Percentiles rank a stretch among this genome's conserved stretches.
phyloP scores from a whole-genome alignment of 352 stramenopile genomes.

The Phytophthora cryptogea region DNA sequence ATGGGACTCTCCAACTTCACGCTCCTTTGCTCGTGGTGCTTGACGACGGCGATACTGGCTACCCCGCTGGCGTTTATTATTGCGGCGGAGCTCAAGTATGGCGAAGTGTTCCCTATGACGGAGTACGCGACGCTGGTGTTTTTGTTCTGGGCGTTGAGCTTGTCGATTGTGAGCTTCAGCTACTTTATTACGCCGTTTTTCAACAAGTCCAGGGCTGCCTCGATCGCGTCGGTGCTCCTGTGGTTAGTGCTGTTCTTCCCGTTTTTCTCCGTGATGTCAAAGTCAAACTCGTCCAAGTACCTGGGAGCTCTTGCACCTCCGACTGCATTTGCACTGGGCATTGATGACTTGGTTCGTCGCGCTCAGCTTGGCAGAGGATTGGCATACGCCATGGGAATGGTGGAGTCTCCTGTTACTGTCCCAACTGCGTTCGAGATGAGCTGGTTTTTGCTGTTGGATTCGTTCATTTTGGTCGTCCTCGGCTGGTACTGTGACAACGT shows the following conservation, averaged over 20 bases:
- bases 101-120: constrained; percentile 63
- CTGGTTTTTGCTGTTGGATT: constrained; percentile 79
- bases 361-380: constrained; percentile 64
- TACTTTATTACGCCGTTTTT: constrained; percentile 77
- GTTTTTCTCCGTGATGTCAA: constrained; percentile 73
- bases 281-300: constrained; percentile 56
- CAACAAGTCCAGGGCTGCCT: constrained; percentile 66
- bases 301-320: constrained; percentile 58
- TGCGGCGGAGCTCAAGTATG: constrained; percentile 64
- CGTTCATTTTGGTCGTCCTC: constrained; percentile 79
- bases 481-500: constrained; percentile 95
- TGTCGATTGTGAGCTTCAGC: constrained; percentile 68
- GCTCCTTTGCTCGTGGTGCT: constrained; percentile 64
- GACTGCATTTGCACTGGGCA: constrained; percentile 71
- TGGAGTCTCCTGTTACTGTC: constrained; percentile 44
- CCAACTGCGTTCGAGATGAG: constrained; percentile 58
- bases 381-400: constrained; percentile 54
- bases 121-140: constrained; percentile 66
- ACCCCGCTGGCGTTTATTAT: constrained; percentile 53
- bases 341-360: constrained; percentile 62
- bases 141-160: constrained; percentile 65
- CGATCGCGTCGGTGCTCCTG: constrained; percentile 65
- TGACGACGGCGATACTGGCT: constrained; percentile 53
- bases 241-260: constrained; percentile 80
- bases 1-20: constrained; percentile 74